phyloP scores from a whole-genome alignment of 495 filamentous ascomycete species.

The Tetracladium setigerum region DNA sequence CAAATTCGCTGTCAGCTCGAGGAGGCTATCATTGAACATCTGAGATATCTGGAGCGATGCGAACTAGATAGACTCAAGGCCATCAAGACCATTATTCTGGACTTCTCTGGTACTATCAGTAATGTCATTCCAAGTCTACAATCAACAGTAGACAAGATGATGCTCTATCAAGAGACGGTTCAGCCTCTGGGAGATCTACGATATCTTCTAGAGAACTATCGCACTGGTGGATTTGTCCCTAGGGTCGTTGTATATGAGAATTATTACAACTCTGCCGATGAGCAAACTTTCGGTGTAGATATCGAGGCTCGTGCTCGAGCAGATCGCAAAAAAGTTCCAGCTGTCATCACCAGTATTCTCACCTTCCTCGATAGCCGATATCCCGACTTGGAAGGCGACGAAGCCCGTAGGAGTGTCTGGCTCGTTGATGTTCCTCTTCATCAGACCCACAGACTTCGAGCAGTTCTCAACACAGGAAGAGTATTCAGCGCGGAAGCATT shows the following conservation, averaged over 20 bases:
- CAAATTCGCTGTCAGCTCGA: conserved; percentile 86
- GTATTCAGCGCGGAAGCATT: conserved; percentile 67
- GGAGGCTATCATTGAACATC: conserved; percentile 84
- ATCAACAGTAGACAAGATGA: conserved; percentile 94
- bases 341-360: conserved; percentile 86
- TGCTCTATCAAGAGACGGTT: conserved; percentile 97
- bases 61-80: conserved; percentile 94
- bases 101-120: conserved; percentile 96
- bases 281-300: conserved; percentile 96
- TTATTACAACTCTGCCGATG: conserved; percentile 97
- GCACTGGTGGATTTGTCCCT: conserved; percentile 85
- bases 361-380: conserved; percentile 95
- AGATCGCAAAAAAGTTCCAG: conserved; percentile 89
- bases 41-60: conserved; percentile 96
- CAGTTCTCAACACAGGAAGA: conserved; percentile 82
- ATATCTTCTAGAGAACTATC: conserved; percentile 96
- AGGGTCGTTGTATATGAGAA: conserved; percentile 95
- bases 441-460: conserved; percentile 78
- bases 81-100: conserved; percentile 93
- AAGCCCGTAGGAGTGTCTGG: conserved; percentile 89
- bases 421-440: conserved; percentile 81
- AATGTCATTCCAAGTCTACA: conserved; percentile 97
- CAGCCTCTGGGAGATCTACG: conserved; percentile 86
- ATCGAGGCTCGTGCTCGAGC: conserved; percentile 88
- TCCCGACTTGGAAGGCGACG: conserved; percentile 94